Evolutionary conservation across 129 eudicot genomes (phyloP), one percentile per base, ranked within the genome.

Genomic region (Flaveria trinervia): DNA sequence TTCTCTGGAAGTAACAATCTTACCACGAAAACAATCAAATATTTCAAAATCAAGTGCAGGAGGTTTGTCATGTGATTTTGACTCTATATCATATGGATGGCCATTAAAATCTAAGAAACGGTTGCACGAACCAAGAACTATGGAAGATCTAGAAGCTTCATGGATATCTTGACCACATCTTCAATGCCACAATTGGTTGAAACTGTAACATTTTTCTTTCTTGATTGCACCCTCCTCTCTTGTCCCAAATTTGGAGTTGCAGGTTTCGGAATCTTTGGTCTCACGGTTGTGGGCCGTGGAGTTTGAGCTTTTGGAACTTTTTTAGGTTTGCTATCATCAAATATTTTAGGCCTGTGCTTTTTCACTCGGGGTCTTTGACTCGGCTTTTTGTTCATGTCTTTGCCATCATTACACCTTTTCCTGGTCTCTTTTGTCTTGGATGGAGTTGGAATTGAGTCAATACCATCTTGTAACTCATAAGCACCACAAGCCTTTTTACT

Each of bases 291-390:
- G 45, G 71, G 20, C 54, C 61, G 61, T 26, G 68, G 74, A 70
- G 81, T 68, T 64, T 78, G 66, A 61, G 73, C 73, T 65, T 87
- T 89, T 57, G 82, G 83, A 25, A 57, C 49, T 46, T 71, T 87
- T 23, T 70, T 83, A 4, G 81, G 84, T 57, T 74, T 81, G 54
- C 77, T 74, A 46, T 77, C 83, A 36, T 70, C 85, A 2, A 75
- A 79, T 46, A 87, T 55, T 59, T 85, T 86, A 60, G 96, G 84
- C 59, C 90, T 72, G 65, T 90, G 87, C 56, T 78, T 85, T 67
- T 89, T 85, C 82, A 71, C 54, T 56, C 77, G 76, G 17, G 36
- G 56, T 59, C 71, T 79, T 79, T 84, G 84, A 23, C 72, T 77
- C 7, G 82, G 82, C 82, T 79, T 74, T 70, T 83, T 83, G 61